phyloP scores from a whole-genome alignment of 495 filamentous ascomycete genomes.

The Saxispiralis lemnorum region DNA sequence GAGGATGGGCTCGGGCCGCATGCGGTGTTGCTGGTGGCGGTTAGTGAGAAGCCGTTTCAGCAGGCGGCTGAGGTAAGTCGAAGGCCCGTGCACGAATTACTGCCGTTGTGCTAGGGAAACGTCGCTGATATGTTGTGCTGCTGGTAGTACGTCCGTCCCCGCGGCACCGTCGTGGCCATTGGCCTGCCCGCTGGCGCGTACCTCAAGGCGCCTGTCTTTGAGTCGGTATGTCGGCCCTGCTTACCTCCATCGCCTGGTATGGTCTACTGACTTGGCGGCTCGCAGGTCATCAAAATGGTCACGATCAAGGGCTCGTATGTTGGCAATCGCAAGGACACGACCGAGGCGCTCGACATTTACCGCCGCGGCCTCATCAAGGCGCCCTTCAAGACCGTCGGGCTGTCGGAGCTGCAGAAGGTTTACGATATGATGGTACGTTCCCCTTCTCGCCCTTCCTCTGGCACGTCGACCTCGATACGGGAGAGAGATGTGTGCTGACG shows the following conservation, averaged over 20 bases:
- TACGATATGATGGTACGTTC: constrained; percentile 45
- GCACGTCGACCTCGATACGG: constrained; percentile 11
- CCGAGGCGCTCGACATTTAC: constrained; percentile 48
- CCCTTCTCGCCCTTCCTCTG: neutral
- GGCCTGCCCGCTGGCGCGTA: constrained; percentile 65
- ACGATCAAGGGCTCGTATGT: constrained; percentile 46
- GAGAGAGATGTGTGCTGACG: too few species aligned
- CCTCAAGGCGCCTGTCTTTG: constrained; percentile 68
- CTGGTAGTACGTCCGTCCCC: constrained; percentile 59
- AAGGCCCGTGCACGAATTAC: too few species aligned
- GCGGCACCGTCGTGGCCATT: constrained; percentile 66
- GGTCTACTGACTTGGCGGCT: too few species aligned
- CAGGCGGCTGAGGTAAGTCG: constrained; percentile 48
- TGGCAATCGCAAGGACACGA: constrained; percentile 46
- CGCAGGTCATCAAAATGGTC: constrained; percentile 32
- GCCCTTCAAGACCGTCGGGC: constrained; percentile 65
- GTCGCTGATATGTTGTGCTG: too few species aligned
- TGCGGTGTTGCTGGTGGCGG: constrained; percentile 71
- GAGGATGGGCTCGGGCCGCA: constrained; percentile 68
- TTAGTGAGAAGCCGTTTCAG: constrained; percentile 80
- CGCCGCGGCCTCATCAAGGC: constrained; percentile 53
- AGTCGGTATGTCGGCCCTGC: constrained; percentile 45
- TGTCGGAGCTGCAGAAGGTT: constrained; percentile 59
- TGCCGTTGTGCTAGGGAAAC: too few species aligned
- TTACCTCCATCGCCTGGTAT: constrained; percentile 33